These are phyloP conservation scores for Daldinia eschscholtzii DNA, from an alignment of 2,329 filamentous ascomycete genomes.

Conservation along the genomic window DNA sequence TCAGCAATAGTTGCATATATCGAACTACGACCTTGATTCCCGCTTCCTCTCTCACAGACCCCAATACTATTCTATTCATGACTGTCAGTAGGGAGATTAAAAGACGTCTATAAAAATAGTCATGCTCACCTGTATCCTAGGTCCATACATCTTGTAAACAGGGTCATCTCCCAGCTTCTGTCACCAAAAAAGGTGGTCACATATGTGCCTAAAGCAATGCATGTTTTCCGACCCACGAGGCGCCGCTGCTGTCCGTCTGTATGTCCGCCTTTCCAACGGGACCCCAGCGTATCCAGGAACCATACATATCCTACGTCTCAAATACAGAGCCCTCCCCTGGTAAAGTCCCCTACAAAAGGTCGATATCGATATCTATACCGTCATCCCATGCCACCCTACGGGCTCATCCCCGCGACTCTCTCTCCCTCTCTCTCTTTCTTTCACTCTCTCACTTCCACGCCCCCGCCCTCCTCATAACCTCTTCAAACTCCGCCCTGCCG, in stretches of 20 bases:
- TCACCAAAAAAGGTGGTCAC: background rate
- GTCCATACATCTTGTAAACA: background rate
- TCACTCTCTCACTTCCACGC: slow-evolving; percentile 74
- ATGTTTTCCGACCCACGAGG: background rate
- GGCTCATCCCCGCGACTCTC: no score
- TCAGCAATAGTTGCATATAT: background rate
- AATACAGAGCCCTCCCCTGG: background rate
- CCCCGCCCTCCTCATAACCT: slow-evolving; percentile 86
- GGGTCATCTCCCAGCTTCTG: background rate
- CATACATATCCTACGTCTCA: background rate
- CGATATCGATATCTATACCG: no score
- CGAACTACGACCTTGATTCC: background rate
- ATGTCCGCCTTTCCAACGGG: background rate
- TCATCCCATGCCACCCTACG: no score
- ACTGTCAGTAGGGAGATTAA: background rate
- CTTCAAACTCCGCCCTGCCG: slow-evolving; percentile 82
- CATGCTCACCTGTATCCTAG: slow-evolving; percentile 9
- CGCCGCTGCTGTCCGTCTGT: background rate
- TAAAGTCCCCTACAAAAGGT: no score
- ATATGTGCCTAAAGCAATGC: no score
- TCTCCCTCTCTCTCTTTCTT: no score
- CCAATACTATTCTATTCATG: background rate
- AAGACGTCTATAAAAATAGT: background rate
- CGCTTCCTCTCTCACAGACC: background rate
- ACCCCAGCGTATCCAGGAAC: no score